These are phyloP conservation scores for Dactylellina sp. DNA, from an alignment of 2,329 filamentous ascomycete genomes.

Conservation along the genomic window DNA sequence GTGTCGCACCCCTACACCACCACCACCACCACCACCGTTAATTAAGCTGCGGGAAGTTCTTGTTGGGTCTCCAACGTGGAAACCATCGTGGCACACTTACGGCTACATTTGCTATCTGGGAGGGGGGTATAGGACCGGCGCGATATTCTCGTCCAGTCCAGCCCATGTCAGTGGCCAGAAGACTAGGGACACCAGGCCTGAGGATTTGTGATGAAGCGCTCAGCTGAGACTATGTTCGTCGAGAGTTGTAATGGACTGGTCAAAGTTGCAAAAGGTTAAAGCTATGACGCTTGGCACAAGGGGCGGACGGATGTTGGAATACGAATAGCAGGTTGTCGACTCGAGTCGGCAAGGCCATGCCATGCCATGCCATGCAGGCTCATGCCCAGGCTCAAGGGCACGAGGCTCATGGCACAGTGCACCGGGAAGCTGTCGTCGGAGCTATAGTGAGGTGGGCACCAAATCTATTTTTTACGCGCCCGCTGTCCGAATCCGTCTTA, in stretches of 20 bases:
- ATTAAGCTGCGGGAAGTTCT: slow-evolving; percentile 45
- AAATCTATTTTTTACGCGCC: slow-evolving; percentile 45
- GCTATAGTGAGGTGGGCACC: slow-evolving; percentile 28
- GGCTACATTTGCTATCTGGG: background rate
- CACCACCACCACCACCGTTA: too few relatives aligned
- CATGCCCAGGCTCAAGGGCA: too few relatives aligned
- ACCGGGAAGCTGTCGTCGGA: slow-evolving; percentile 3
- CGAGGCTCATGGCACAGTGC: slow-evolving; percentile 21
- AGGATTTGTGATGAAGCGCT: slow-evolving; percentile 41
- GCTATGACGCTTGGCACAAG: slow-evolving; percentile 44
- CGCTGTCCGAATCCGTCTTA: slow-evolving; percentile 45
- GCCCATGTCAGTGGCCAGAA: background rate
- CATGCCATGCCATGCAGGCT: too few relatives aligned
- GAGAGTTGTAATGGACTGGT: slow-evolving; percentile 47
- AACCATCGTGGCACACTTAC: slow-evolving; percentile 16
- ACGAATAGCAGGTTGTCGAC: slow-evolving; percentile 13
- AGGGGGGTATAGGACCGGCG: slow-evolving; percentile 28
- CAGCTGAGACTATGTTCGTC: slow-evolving; percentile 55
- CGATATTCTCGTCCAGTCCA: slow-evolving; percentile 35
- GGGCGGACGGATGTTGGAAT: slow-evolving; percentile 44
- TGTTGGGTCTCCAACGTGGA: slow-evolving; percentile 49
- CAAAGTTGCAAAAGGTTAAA: slow-evolving; percentile 52
- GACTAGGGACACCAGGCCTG: background rate
- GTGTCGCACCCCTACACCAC: slow-evolving; percentile 26
- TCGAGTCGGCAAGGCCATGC: too few relatives aligned